Evolutionary conservation across 2,329 filamentous ascomycete genomes (phyloP).

Genomic region (Sphaerostilbella broomeana): DNA sequence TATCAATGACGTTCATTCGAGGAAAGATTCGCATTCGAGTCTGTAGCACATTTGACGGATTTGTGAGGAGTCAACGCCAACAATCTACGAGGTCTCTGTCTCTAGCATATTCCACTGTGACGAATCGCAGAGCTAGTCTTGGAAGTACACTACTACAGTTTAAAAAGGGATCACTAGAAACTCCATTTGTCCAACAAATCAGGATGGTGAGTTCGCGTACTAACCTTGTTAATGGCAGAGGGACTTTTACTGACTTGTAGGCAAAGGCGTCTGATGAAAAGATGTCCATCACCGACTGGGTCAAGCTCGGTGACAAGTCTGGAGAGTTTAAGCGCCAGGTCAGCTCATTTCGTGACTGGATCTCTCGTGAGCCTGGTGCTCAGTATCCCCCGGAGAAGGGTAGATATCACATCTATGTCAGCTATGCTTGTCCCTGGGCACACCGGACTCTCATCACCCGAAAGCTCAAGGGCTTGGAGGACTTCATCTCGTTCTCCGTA

Average conservation of each 20-base stretch:
- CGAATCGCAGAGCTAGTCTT: too few relatives aligned
- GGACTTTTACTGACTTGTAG: slow-evolving; percentile 25
- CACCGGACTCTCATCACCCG: slow-evolving; percentile 81
- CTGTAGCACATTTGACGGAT: neutral
- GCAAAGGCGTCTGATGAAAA: slow-evolving; percentile 17
- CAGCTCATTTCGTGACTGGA: slow-evolving; percentile 74
- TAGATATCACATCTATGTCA: slow-evolving; percentile 91
- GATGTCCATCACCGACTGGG: slow-evolving; percentile 69
- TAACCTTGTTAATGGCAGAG: neutral
- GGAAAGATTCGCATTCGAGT: neutral
- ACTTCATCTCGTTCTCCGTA: slow-evolving; percentile 70
- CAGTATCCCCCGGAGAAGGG: slow-evolving; percentile 79
- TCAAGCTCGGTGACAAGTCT: slow-evolving; percentile 64
- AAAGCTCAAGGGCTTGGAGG: slow-evolving; percentile 85
- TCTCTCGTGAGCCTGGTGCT: slow-evolving; percentile 64
- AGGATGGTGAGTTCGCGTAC: slow-evolving; percentile 5
- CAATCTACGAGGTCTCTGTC: neutral
- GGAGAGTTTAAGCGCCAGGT: slow-evolving; percentile 91
- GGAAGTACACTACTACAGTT: too few relatives aligned
- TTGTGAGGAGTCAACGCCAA: neutral
- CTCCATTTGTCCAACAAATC: neutral
- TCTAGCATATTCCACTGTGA: too few relatives aligned
- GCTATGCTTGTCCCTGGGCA: slow-evolving; percentile 91
- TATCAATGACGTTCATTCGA: too few relatives aligned
- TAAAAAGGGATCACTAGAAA: too few relatives aligned